Evolutionary conservation across 345 rosid genomes (phyloP).

Genomic region (Euclidium syriacum): DNA sequence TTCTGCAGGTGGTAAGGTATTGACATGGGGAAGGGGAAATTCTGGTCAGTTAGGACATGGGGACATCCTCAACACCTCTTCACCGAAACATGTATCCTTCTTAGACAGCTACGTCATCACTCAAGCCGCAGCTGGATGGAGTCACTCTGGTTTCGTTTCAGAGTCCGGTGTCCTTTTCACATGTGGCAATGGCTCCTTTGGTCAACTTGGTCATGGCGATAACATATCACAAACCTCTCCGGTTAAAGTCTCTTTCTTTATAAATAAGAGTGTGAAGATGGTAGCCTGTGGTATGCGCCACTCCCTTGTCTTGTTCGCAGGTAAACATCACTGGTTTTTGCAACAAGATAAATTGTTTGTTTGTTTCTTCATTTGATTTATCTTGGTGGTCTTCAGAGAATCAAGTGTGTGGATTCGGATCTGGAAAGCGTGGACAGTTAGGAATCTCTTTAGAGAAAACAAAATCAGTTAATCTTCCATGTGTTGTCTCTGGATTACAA

Average conservation of each 20-base stretch:
- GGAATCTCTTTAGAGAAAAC: slow-evolving; percentile 43
- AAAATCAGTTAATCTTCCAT: slow-evolving; percentile 53
- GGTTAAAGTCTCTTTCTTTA: slow-evolving; percentile 55
- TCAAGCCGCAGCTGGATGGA: slow-evolving; percentile 88
- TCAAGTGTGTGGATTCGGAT: slow-evolving; percentile 75
- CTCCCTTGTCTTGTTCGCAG: slow-evolving; percentile 71
- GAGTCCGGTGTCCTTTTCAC: slow-evolving; percentile 59
- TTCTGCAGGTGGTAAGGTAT: slow-evolving; percentile 54
- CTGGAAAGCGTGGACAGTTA: slow-evolving; percentile 84
- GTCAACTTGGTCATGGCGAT: slow-evolving; percentile 96
- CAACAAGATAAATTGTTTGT: neutral
- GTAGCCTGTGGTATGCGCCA: slow-evolving; percentile 94
- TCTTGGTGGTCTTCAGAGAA: slow-evolving; percentile 27
- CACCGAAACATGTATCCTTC: slow-evolving; percentile 44
- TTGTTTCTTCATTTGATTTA: neutral
- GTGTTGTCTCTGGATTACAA: slow-evolving; percentile 45
- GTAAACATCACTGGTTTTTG: slow-evolving; percentile 32
- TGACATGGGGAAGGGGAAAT: slow-evolving; percentile 91
- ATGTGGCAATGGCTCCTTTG: slow-evolving; percentile 90
- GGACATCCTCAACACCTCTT: slow-evolving; percentile 35
- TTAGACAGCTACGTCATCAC: slow-evolving; percentile 36
- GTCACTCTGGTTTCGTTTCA: slow-evolving; percentile 81
- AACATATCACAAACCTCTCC: slow-evolving; percentile 46
- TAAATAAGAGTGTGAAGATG: slow-evolving; percentile 43
- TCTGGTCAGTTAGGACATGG: slow-evolving; percentile 95